A percentile compares a stretch with the other conserved stretches of the same genome.
phyloP scores from a whole-genome alignment of 2,329 filamentous ascomycete genomes.

The Fusarium sp. region DNA sequence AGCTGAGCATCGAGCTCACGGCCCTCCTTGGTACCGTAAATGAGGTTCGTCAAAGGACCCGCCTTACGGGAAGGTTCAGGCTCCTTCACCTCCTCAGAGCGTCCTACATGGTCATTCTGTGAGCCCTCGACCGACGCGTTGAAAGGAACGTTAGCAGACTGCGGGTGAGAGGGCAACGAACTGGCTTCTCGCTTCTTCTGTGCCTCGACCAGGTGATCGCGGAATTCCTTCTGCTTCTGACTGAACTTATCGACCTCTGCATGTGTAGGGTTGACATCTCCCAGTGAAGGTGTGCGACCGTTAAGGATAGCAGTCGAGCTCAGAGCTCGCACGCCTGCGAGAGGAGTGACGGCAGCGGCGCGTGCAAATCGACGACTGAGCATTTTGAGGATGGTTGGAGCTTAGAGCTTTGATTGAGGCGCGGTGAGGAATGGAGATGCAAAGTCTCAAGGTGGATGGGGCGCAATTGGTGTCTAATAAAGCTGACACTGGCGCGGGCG shows the following conservation, averaged over 20 bases:
- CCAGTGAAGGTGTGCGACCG: constrained; percentile 74
- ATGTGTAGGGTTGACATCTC: constrained; percentile 76
- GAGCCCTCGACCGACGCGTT: constrained; percentile 50
- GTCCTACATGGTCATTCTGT: constrained; percentile 48
- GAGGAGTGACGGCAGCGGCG: constrained; percentile 53
- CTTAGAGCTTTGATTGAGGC: constrained; percentile 5
- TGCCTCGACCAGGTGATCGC: constrained; percentile 78
- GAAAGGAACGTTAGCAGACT: constrained; percentile 55
- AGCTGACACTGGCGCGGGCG: constrained; percentile 30
- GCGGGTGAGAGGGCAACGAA: constrained; percentile 61
- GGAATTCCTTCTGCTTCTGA: constrained; percentile 83
- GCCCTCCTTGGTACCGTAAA: constrained; percentile 96
- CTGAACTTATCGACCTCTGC: constrained; percentile 80
- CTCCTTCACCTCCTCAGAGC: constrained; percentile 63
- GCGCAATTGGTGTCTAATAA: constrained; percentile 29
- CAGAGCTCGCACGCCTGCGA: constrained; percentile 63
- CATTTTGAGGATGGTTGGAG: constrained; percentile 49
- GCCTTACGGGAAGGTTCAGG: constrained; percentile 70
- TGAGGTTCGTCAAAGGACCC: constrained; percentile 81
- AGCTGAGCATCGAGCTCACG: constrained; percentile 94
- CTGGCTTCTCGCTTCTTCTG: constrained; percentile 88
- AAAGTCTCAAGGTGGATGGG: constrained; percentile 13
- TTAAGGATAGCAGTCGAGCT: constrained; percentile 59
- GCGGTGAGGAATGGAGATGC: constrained; percentile 9
- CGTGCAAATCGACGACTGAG: constrained; percentile 60